phyloP scores from a whole-genome alignment of 129 eudicot species.

The Artemisia argyi region DNA sequence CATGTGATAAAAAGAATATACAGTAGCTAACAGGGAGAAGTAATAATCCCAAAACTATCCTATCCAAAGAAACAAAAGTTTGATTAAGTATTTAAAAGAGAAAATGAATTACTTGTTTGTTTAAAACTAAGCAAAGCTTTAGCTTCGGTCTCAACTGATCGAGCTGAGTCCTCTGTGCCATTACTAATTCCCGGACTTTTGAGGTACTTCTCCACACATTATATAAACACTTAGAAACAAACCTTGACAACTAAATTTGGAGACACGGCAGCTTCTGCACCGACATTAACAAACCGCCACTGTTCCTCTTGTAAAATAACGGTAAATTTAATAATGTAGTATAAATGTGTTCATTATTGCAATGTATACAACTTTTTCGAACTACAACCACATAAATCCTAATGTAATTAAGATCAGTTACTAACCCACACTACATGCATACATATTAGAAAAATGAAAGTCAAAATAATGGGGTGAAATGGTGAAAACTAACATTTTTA shows the following conservation, averaged over 20 bases:
- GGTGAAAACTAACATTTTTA: too few relatives aligned
- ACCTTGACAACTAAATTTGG: conserved; percentile 71
- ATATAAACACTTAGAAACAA: conserved; percentile 32
- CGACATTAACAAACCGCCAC: conserved; percentile 80
- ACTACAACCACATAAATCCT: too few relatives aligned
- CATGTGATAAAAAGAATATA: too few relatives aligned
- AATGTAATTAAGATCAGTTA: too few relatives aligned
- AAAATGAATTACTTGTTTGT: conserved; percentile 61
- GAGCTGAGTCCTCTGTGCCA: conserved; percentile 55
- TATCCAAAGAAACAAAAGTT: neutral
- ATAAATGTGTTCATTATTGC: too few relatives aligned
- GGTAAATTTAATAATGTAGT: too few relatives aligned
- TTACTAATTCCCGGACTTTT: conserved; percentile 56
- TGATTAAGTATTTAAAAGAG: neutral
- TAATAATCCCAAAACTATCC: too few relatives aligned
- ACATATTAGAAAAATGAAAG: too few relatives aligned
- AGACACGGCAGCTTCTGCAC: conserved; percentile 44
- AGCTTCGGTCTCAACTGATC: conserved; percentile 58
- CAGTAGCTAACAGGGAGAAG: too few relatives aligned
- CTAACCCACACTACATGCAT: too few relatives aligned
- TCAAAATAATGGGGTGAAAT: too few relatives aligned
- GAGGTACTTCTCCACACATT: conserved; percentile 65
- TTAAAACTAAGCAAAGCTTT: conserved; percentile 49
- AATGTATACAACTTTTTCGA: too few relatives aligned
- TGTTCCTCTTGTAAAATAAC: conserved; percentile 63